phyloP scores from a whole-genome alignment of 192 early-diverging fungal genomes.

The Coemansia sp. region DNA sequence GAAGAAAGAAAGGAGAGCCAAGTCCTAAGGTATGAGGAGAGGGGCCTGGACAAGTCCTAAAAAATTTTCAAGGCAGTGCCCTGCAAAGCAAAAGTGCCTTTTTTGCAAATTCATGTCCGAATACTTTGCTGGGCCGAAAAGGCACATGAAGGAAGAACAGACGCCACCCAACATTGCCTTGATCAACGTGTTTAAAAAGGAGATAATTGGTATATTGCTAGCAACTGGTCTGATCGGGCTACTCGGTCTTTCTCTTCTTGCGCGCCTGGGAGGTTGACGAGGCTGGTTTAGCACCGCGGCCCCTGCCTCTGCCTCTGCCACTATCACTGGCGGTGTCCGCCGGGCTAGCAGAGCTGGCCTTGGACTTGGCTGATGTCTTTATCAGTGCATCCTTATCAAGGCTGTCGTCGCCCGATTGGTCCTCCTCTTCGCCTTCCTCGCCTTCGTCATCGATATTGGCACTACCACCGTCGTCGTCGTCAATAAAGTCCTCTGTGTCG shows the following conservation, averaged over 20 bases:
- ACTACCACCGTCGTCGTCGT: conserved; percentile 28
- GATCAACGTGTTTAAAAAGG: not conserved
- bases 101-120: not conserved
- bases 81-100: not conserved
- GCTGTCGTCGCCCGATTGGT: conserved; percentile 9
- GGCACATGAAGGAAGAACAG: not conserved
- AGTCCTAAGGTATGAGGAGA: not conserved
- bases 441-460: not conserved
- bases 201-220: not conserved
- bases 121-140: not conserved
- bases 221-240: not conserved
- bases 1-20: not conserved
- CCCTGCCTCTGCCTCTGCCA: conserved; percentile 6
- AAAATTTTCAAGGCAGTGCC: not conserved
- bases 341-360: not conserved
- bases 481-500: conserved; percentile 28
- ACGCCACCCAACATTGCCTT: not conserved
- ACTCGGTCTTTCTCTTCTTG: conserved; percentile 30
- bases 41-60: not conserved
- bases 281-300: conserved; percentile 2
- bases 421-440: conserved; percentile 3
- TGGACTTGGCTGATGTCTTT: conserved; percentile 1
- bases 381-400: conserved; percentile 24
- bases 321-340: not conserved
- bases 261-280: conserved; percentile 15